phyloP scores from a whole-genome alignment of 768 basidiomycete genomes.

The Pleurotus salmoneostramineus region DNA sequence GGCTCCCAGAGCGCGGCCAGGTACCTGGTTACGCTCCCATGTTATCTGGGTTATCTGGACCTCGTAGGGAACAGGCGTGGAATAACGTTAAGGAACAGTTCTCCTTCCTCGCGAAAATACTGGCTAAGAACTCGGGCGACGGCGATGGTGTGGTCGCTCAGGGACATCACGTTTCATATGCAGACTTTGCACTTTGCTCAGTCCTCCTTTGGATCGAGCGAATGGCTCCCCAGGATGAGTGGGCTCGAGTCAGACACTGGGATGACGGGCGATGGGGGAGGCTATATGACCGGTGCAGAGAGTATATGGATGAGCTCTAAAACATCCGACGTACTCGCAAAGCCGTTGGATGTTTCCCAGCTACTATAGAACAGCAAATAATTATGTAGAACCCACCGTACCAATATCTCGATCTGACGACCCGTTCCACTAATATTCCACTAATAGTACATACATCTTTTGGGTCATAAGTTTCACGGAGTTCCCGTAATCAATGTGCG shows the following conservation, averaged over 20 bases:
- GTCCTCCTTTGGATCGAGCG: constrained; percentile 72
- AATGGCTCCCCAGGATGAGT: constrained; percentile 71
- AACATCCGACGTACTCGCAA: background rate
- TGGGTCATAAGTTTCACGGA: too few species aligned
- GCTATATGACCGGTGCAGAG: constrained; percentile 57
- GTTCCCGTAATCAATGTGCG: too few species aligned
- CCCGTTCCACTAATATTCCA: too few species aligned
- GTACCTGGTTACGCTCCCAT: constrained; percentile 27
- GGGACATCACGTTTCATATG: constrained; percentile 66
- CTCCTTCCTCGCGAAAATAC: constrained; percentile 53
- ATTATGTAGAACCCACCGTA: too few species aligned
- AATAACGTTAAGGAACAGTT: constrained; percentile 61
- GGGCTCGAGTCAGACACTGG: constrained; percentile 67
- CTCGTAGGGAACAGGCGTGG: constrained; percentile 65
- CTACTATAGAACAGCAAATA: too few species aligned
- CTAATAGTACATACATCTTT: too few species aligned
- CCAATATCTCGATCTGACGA: too few species aligned
- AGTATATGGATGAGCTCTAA: constrained; percentile 59
- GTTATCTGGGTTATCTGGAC: constrained; percentile 19
- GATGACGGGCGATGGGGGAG: constrained; percentile 64
- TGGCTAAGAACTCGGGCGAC: constrained; percentile 67
- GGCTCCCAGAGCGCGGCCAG: constrained; percentile 52
- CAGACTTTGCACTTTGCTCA: constrained; percentile 71
- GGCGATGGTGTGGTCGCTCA: constrained; percentile 61
- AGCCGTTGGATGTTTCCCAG: too few species aligned